Evolutionary conservation across 345 rosid species (phyloP).

Genomic region (Eucalyptus sideroxylon): DNA sequence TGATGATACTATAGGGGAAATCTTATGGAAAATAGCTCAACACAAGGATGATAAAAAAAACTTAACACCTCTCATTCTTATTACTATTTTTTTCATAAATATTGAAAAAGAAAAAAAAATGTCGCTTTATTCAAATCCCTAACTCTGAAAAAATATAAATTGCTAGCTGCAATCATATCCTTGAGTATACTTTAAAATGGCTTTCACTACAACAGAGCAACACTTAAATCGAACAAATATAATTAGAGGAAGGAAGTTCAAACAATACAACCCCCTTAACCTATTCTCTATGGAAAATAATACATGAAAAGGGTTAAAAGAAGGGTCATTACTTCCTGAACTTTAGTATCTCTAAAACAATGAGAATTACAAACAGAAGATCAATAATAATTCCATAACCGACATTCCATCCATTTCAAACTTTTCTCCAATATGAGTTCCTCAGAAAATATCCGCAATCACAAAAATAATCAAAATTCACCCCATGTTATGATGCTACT

Average conservation of each 20-base stretch:
- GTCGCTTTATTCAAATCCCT: neutral
- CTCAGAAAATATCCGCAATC: constrained; percentile 58
- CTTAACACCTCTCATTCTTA: neutral
- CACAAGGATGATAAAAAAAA: neutral
- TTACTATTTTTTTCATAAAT: neutral
- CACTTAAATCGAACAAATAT: neutral
- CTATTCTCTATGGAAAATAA: neutral
- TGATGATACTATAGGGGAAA: neutral
- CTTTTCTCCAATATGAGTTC: constrained; percentile 46
- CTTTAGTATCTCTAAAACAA: constrained; percentile 26
- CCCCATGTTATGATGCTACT: constrained; percentile 63
- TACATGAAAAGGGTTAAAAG: neutral
- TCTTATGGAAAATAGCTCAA: neutral
- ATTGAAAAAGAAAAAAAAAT: neutral
- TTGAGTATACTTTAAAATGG: neutral
- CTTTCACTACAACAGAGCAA: neutral
- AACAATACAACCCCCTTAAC: neutral
- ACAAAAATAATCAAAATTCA: constrained; percentile 38
- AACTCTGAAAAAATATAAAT: neutral
- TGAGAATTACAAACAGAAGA: neutral
- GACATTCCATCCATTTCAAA: constrained; percentile 45
- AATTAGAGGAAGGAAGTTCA: neutral
- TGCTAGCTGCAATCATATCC: neutral
- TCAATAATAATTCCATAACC: neutral
- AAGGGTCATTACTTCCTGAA: constrained; percentile 20